Evolutionary conservation across 495 filamentous ascomycete genomes (phyloP).

Genomic region (Aspergillus mulundensis): DNA sequence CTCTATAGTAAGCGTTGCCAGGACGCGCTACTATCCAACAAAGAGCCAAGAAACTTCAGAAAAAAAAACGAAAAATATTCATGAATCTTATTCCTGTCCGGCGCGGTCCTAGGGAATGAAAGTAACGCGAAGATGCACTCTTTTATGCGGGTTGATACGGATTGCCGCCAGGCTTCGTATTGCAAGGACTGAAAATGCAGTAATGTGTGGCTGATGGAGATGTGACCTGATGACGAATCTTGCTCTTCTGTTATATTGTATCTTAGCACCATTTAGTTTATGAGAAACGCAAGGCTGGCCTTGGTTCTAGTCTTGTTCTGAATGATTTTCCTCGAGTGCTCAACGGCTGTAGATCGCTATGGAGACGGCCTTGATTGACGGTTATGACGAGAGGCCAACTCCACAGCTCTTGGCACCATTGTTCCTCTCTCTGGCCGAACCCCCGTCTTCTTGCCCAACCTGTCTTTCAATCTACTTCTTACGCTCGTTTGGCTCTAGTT

Average conservation of each 20-base stretch:
- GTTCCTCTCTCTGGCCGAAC: neutral
- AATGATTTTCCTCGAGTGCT: neutral
- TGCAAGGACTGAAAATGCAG: constrained; percentile 17
- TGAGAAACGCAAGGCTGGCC: constrained; percentile 33
- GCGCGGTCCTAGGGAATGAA: constrained; percentile 15
- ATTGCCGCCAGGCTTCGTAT: constrained; percentile 16
- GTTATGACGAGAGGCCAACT: neutral
- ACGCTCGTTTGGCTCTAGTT: constrained; percentile 2
- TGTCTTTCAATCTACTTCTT: neutral
- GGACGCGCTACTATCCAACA: constrained; percentile 8
- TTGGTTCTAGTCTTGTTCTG: constrained; percentile 17
- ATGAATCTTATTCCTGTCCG: constrained; percentile 22
- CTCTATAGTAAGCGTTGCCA: constrained; percentile 7
- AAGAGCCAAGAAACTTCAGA: constrained; percentile 13
- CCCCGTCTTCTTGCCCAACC: constrained; percentile 4
- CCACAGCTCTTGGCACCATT: constrained; percentile 1
- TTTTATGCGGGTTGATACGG: constrained; percentile 15
- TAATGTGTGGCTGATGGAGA: constrained; percentile 26
- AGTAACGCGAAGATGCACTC: constrained; percentile 11
- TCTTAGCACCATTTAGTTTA: constrained; percentile 47
- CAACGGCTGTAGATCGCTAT: neutral
- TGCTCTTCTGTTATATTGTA: constrained; percentile 43
- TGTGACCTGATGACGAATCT: constrained; percentile 37
- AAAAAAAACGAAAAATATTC: constrained; percentile 11
- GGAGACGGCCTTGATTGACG: too few species aligned